Percentiles rank a stretch among this genome's conserved stretches.
Evolutionary conservation across 805 yeast species (phyloP).

Genomic region (Jamesozyma piceae): DNA sequence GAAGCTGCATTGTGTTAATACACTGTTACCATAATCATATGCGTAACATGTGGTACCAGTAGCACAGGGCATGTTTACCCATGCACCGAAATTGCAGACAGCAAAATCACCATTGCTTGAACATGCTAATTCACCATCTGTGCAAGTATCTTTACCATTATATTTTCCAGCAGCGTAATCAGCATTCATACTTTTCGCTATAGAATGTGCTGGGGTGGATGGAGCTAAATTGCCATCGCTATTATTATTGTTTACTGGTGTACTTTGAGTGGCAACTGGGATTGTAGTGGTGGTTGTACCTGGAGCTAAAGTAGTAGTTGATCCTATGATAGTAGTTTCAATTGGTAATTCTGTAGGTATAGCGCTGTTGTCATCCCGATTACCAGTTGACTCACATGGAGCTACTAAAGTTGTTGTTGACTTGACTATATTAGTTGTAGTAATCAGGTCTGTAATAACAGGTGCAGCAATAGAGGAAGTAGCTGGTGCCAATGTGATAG

Average conservation of each 20-base stretch:
- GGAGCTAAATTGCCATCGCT: slow-evolving; percentile 8
- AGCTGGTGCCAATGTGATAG: not conserved
- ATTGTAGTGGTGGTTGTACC: slow-evolving; percentile 5
- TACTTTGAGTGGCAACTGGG: slow-evolving; percentile 2
- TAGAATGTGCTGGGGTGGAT: slow-evolving; percentile 31
- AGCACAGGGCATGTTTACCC: slow-evolving; percentile 54
- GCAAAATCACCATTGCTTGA: slow-evolving; percentile 42
- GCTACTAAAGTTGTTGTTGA: slow-evolving; percentile 3
- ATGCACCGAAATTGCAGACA: slow-evolving; percentile 42
- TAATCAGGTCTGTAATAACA: slow-evolving; percentile 2
- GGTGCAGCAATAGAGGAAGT: not conserved
- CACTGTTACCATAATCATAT: slow-evolving; percentile 34
- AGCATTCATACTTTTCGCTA: slow-evolving; percentile 38
- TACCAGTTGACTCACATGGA: not conserved
- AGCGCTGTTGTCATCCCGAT: not conserved
- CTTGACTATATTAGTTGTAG: slow-evolving; percentile 2
- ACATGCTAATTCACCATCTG: slow-evolving; percentile 46
- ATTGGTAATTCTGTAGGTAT: not conserved
- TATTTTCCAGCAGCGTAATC: slow-evolving; percentile 36
- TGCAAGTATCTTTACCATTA: slow-evolving; percentile 38
- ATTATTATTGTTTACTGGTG: too few species aligned
- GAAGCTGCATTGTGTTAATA: slow-evolving; percentile 43
- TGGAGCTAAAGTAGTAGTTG: slow-evolving; percentile 5
- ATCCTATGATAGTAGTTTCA: slow-evolving; percentile 8
- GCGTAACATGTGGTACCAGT: slow-evolving; percentile 57